Evolutionary conservation across 2,329 filamentous ascomycete species (phyloP), one percentile per base, ranked within the genome.

Genomic region (Leptographium procerum): DNA sequence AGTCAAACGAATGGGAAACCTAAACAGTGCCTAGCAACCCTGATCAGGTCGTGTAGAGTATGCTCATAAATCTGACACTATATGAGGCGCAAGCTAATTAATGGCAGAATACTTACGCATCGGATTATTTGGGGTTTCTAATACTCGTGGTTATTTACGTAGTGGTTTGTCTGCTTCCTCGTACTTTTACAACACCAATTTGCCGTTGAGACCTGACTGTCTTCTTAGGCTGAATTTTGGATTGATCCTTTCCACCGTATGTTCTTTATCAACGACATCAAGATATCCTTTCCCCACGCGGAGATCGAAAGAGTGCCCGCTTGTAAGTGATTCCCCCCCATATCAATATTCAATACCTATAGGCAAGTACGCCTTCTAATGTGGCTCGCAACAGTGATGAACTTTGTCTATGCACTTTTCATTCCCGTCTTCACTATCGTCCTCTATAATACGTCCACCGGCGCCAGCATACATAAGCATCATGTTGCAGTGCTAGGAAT

Each of bases 221-320:
- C 22, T 19, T 53, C 3, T 36, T 51, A 89, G 80, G 77, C 89
- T 50, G 78, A 84, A 71, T 75, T 88, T 65, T 77, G 87, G 64
- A 80, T 89, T 65, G 85, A 86, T 61, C 94, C 94, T 0, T 97
- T 97, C 70, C 91, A 97, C 70, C 90, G 89, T 73, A 88, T 96
- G 83, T 97, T 99, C 74, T 88, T 84, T 63, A 81, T 97, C 62
- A 88, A 91, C 69, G 90, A 97, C 69, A 80, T 88, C 28, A 77
- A 84, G 55, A 90, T 97, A 60, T 86, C 89, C 63, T 96, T 87
- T 67, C 94, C 94, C 0, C 88, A 95, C 72, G 90, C 94, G 26
- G 78, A 87, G 59, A 73, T 87, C 55, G 91, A 99, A 71, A 83
- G 91, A 62, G 94, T 99, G 0, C 79, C 90, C 9, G 84, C 95